phyloP scores from a whole-genome alignment of 2,329 filamentous ascomycete genomes.

The Ascocoryne sarcoides region DNA sequence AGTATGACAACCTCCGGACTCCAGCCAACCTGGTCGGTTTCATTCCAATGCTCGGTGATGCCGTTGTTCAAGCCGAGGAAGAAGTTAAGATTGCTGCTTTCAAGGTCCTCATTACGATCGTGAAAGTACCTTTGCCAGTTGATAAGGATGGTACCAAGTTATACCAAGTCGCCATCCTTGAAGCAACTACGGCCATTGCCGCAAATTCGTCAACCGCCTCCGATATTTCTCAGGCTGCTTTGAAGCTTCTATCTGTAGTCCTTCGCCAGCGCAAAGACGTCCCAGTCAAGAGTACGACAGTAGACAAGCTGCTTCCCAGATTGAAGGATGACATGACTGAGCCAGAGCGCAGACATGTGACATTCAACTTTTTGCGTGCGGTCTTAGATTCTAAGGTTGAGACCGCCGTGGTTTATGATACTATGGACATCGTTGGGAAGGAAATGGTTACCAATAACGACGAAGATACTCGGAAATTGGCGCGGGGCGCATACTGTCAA shows the following conservation, averaged over 20 bases:
- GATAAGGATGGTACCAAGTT: constrained; percentile 52
- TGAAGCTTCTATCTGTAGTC: constrained; percentile 81
- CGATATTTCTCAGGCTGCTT: constrained; percentile 75
- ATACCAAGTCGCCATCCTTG: constrained; percentile 71
- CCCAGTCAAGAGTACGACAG: constrained; percentile 66
- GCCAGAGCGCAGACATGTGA: constrained; percentile 82
- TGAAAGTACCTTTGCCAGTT: constrained; percentile 69
- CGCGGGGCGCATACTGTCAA: constrained; percentile 83
- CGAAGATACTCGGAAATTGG: constrained; percentile 75
- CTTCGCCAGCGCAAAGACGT: constrained; percentile 73
- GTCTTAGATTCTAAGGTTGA: constrained; percentile 79
- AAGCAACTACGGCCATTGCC: constrained; percentile 75
- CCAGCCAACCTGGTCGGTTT: constrained; percentile 75
- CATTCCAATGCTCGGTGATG: constrained; percentile 80
- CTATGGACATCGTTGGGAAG: constrained; percentile 76
- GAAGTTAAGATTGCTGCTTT: constrained; percentile 87
- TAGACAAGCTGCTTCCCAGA: constrained; percentile 74
- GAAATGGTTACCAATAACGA: constrained; percentile 97
- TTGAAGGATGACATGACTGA: constrained; percentile 86
- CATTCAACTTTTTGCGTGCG: constrained; percentile 87
- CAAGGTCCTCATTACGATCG: constrained; percentile 73
- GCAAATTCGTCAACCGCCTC: constrained; percentile 69
- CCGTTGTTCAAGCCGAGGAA: constrained; percentile 74
- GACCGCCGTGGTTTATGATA: constrained; percentile 83
- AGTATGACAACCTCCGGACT: constrained; percentile 73